Base-by-base conservation (phyloP, 805 yeast genomes). In the Hanseniaspora thailandica region DNA sequence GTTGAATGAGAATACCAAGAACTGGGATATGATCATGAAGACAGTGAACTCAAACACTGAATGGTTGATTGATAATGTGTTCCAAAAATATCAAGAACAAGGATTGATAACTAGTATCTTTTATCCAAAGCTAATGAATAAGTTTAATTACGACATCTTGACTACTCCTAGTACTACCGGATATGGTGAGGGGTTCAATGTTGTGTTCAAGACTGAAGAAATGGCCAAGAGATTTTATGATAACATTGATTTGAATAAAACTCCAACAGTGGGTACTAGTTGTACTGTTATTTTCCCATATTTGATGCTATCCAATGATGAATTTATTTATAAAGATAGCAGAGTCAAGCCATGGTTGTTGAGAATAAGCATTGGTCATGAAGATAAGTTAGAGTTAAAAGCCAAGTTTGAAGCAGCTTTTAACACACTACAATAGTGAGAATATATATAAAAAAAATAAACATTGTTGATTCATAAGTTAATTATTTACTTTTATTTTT, bases 1-100 rank as follows among this genome's bases (percentile, higher is more conserved):
- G 62, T 69, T 93, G 62, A 98, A 93, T 67, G 76, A 96, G 63
- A 93, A 93, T 71, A 86, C 96, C 4, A 77, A 97, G 56, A 97
- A 93, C 67, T 89, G 86, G 63, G 80, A 76, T 31, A 69, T 69
- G 22, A 74, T 97, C 61, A 82, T 76, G 35, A 57, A 62, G 19
- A 67, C 66, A 45, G 66, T 81, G 57, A 81, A 84, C 64, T 64
- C 66, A 28, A 84, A 78, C 47, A 71, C 88, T 4, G 67, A 70
- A 47, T 71, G 71, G 23, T 78, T 80, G 13, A 73, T 84, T 5
- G 57, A 62, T 44, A 72, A 76, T 12, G 67, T 82, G 46, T 73
- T 85, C 55, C 57, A 68, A 47, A 64, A 71, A 13, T 69, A 73
- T 43, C 72, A 61, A 17, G 75, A 80, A 41, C 9, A 19, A 4